Evolutionary conservation across 805 yeast genomes (phyloP).

Genomic region (Starmerella etchellsii): DNA sequence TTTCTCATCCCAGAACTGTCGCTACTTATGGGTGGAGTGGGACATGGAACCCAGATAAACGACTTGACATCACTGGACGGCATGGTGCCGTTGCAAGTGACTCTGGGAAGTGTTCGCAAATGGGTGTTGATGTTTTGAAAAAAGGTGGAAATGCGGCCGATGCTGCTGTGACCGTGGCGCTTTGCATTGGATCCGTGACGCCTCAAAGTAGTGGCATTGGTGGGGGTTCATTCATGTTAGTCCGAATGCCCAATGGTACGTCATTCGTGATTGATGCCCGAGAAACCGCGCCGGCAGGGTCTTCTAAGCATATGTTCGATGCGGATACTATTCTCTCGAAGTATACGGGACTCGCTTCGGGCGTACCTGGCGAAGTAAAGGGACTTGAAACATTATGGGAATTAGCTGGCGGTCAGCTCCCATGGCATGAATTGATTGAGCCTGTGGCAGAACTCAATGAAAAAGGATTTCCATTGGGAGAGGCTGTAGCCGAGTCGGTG

Average conservation of each 20-base stretch:
- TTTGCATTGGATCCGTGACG: slow-evolving; percentile 76
- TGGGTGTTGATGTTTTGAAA: slow-evolving; percentile 46
- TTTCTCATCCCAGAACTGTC: no score
- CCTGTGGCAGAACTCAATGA: slow-evolving; percentile 62
- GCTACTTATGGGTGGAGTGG: slow-evolving; percentile 16
- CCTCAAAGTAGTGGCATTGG: slow-evolving; percentile 84
- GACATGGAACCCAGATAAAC: slow-evolving; percentile 16
- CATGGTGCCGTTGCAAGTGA: slow-evolving; percentile 60
- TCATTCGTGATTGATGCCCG: slow-evolving; percentile 68
- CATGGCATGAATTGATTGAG: slow-evolving; percentile 59
- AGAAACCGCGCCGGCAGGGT: slow-evolving; percentile 65
- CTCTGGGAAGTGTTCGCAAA: slow-evolving; percentile 45
- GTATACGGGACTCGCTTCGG: slow-evolving; percentile 80
- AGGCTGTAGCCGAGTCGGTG: slow-evolving; percentile 35
- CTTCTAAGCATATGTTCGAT: slow-evolving; percentile 55
- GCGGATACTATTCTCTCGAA: slow-evolving; percentile 36
- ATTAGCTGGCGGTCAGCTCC: slow-evolving; percentile 45
- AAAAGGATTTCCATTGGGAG: slow-evolving; percentile 48
- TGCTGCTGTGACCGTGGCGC: slow-evolving; percentile 76
- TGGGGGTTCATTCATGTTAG: slow-evolving; percentile 73
- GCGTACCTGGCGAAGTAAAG: slow-evolving; percentile 79
- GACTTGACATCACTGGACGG: slow-evolving; percentile 18
- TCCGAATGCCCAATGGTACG: slow-evolving; percentile 32
- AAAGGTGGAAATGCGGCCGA: slow-evolving; percentile 76
- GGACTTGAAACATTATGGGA: slow-evolving; percentile 57